Conservation (phyloP, 2,329 filamentous ascomycete species). For the Chaetomiaceae sp. region DNA sequence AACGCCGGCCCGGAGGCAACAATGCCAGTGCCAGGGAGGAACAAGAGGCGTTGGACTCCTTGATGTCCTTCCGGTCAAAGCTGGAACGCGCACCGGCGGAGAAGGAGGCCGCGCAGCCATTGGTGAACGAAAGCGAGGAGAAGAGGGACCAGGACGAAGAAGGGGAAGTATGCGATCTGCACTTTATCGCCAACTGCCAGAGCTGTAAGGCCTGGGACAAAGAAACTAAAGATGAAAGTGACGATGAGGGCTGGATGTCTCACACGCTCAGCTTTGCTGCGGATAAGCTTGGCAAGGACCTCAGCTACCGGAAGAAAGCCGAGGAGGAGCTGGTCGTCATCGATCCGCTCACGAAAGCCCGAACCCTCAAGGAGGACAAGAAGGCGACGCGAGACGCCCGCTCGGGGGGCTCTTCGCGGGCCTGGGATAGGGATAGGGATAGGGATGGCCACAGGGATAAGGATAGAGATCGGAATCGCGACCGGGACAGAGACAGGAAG, state of each 20-base stretch:
- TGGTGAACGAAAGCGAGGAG: conserved; percentile 24
- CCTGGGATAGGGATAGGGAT: conserved; percentile 56
- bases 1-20: conserved; percentile 56
- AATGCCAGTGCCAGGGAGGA: conserved; percentile 53
- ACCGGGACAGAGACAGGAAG: no score
- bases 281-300: conserved; percentile 84
- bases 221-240: conserved; percentile 52
- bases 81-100: conserved; percentile 53
- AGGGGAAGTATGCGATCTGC: conserved; percentile 77
- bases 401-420: conserved; percentile 46
- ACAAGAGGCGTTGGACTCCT: conserved; percentile 60
- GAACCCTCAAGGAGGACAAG: conserved; percentile 63
- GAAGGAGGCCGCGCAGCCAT: conserved; percentile 30
- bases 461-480: conserved; percentile 2
- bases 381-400: conserved; percentile 53
- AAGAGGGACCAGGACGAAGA: conserved; percentile 42
- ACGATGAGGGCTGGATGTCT: conserved; percentile 74
- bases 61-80: conserved; percentile 75
- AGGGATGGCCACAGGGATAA: conserved; percentile 32
- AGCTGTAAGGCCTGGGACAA: conserved; percentile 84
- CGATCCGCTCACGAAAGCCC: conserved; percentile 80
- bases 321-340: conserved; percentile 91
- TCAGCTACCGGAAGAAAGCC: conserved; percentile 85
- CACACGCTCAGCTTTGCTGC: conserved; percentile 83
- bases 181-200: conserved; percentile 94